phyloP scores from a whole-genome alignment of 108 stramenopile species.

The Cyclotella baltica region DNA sequence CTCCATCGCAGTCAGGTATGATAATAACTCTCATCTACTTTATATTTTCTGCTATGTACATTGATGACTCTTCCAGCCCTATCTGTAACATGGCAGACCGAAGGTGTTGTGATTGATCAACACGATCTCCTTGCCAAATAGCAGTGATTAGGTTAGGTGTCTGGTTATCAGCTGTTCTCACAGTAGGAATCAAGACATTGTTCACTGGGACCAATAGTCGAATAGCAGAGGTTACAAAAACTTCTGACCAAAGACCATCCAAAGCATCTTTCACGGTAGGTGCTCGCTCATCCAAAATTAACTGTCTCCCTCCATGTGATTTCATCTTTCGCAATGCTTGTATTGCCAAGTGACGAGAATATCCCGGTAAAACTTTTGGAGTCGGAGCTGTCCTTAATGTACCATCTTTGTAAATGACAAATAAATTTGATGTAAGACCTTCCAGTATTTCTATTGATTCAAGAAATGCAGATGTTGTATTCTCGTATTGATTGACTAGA shows the following conservation, averaged over 20 bases:
- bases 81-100: neutral
- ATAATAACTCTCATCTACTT: too few species aligned
- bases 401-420: conserved; percentile 72
- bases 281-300: conserved; percentile 49
- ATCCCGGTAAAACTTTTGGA: conserved; percentile 64
- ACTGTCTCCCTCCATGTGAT: neutral
- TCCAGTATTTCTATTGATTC: conserved; percentile 69
- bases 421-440: conserved; percentile 82
- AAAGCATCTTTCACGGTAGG: conserved; percentile 54
- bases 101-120: neutral
- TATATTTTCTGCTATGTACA: neutral
- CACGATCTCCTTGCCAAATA: conserved; percentile 24
- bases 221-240: conserved; percentile 80
- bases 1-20: too few species aligned
- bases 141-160: neutral
- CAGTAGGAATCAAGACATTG: conserved; percentile 50
- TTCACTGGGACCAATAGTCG: conserved; percentile 65
- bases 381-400: conserved; percentile 61
- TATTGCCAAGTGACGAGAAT: conserved; percentile 68
- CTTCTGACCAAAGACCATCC: conserved; percentile 68
- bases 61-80: conserved; percentile 19
- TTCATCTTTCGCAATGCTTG: conserved; percentile 30
- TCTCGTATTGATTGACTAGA: conserved; percentile 23
- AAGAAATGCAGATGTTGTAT: conserved; percentile 39
- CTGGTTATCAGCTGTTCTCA: neutral